Base-by-base conservation (phyloP, 1,284 basidiomycete genomes). In the Cryptococcus maquisensis region DNA sequence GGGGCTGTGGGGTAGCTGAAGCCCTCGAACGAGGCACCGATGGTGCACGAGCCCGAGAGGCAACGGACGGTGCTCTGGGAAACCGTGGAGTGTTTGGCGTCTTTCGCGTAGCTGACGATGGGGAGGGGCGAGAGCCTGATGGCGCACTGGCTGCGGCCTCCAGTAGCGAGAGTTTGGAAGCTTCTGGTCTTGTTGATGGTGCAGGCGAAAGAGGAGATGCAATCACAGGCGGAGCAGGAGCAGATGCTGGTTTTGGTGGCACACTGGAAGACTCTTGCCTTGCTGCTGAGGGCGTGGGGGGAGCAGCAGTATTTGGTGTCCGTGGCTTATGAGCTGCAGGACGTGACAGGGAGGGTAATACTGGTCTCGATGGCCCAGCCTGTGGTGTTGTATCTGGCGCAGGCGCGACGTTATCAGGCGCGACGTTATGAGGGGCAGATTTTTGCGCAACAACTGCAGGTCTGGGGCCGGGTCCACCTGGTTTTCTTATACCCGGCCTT, bases 401-500 rank as follows among this genome's bases (percentile, higher is more conserved):
- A 37, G 18, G 39, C 32, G 24, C 40, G 23, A 7, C n/a, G n/a
- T n/a, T n/a, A n/a, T n/a, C n/a, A n/a, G n/a, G n/a, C n/a, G n/a
- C 46, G 50, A 10, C 50, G n/a, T 32, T 32, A n/a, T n/a, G n/a
- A 10, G 28, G 28, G 10, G 28, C 28, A 32, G 28, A 32, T 32
- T 32, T 32, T 32, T 32, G 28, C 7, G 28, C 28, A 15, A 21
- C 18, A 8, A 21, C n/a, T 23, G 36, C 21, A n/a, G 51, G 55
- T 43, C 51, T 39, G 2, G 47, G 32, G 12, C n/a, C 38, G 7
- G 51, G 41, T 24, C 39, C 45, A 42, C 40, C 40, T 12, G 40
- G 40, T 47, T 54, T 56, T 47, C 57, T 51, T 20, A 49, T 47
- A 41, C 51, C 57, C 9, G 63, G 57, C 46, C 57, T 59, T 38